Evolutionary conservation across 805 yeast species (phyloP).

Genomic region (Maudiozyma pseudohumilis): DNA sequence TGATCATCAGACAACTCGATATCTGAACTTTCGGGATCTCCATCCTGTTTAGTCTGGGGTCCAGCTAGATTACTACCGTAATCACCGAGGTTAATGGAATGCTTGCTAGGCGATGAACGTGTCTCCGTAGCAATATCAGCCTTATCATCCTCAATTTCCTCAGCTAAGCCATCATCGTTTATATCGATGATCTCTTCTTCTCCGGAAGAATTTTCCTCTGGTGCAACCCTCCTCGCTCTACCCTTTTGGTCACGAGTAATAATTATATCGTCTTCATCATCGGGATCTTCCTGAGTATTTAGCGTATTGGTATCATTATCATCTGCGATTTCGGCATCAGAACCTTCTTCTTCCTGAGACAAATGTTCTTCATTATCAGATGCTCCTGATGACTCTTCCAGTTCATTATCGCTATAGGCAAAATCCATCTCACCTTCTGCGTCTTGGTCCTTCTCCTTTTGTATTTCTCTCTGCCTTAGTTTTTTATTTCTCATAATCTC

Average conservation of each 20-base stretch:
- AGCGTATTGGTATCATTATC: conserved; percentile 4
- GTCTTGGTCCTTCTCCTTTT: conserved; percentile 24
- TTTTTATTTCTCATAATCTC: conserved; percentile 41
- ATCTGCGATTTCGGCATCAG: conserved; percentile 3
- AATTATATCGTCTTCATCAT: conserved; percentile 17
- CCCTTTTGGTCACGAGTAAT: neutral
- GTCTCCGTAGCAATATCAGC: neutral
- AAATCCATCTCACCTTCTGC: conserved; percentile 10
- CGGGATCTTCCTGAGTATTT: conserved; percentile 19
- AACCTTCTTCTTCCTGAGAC: conserved; percentile 7
- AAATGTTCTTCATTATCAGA: neutral
- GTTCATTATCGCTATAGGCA: conserved; percentile 18
- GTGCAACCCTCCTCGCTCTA: conserved; percentile 3
- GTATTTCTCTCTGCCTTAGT: conserved; percentile 36
- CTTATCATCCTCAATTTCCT: conserved; percentile 5
- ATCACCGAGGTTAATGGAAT: conserved; percentile 21
- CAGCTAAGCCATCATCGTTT: conserved; percentile 1
- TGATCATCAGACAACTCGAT: conserved; percentile 1
- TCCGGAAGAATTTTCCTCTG: conserved; percentile 3
- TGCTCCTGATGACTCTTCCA: conserved; percentile 8
- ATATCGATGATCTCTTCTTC: conserved; percentile 1
- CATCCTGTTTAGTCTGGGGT: neutral
- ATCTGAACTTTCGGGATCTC: too few relatives aligned
- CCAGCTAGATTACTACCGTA: conserved; percentile 20
- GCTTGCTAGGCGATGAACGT: conserved; percentile 3